Base-by-base conservation (phyloP, 805 yeast species). In the Yarrowia alimentaria region DNA sequence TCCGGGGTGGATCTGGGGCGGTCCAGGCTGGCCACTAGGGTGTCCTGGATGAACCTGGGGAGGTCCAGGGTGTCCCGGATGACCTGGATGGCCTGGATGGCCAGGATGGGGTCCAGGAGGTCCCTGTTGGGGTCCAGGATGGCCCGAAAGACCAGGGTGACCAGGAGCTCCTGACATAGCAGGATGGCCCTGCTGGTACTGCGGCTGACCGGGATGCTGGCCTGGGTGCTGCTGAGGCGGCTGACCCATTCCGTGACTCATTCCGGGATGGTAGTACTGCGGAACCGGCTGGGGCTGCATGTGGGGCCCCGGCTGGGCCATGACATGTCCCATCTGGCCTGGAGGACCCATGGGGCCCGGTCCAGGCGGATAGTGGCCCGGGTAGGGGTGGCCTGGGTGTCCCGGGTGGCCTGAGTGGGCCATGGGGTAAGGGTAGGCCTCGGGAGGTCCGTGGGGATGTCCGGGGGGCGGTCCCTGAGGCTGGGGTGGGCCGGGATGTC, bases 381-480 rank as follows among this genome's bases (percentile, higher is more conserved):
- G 34, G 21, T 20, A n/a, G n/a, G n/a, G 21, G 10, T 12, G 32
- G 24, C 33, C 5, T 29, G 55, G 11, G 20, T 38, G 6, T 38
- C 43, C 21, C 26, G 26, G 30, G 20, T 50, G 12, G 19, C 35
- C 11, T n/a, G 12, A 8, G 54, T 22, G 18, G 54, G 52, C 10
- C 52, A 12, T 14, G 26, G 31, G 12, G 56, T 17, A n/a, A 16
- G 38, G 3, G 33, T 47, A 9, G 55, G 55, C 2, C 50, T 50
- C 13, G 37, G 37, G 22, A n/a, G 22, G 7, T 28, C 53, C 35
- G 33, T 21, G 24, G 24, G 24, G 24, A 6, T 21, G 24, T 21
- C 24, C 24, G 6, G 24, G 24, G 24, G 6, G 24, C 6, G 24
- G 24, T 9, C 8, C 24, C 24, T 6, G 24, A 21, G 6, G 24